phyloP scores from a whole-genome alignment of 192 early-diverging fungal species.

The Backusella tarrabulga region DNA sequence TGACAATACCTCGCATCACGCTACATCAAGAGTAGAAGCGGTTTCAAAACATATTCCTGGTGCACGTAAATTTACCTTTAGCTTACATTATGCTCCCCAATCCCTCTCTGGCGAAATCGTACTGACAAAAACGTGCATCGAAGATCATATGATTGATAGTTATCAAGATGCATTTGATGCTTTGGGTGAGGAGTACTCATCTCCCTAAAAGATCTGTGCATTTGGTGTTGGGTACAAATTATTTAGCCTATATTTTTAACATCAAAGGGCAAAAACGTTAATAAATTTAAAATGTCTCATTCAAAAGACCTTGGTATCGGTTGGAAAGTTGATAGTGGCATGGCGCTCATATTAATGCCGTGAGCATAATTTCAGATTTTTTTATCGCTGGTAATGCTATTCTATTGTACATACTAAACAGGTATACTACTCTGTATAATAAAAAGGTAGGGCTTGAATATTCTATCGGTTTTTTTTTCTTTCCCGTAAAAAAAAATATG shows the following conservation, averaged over 20 bases:
- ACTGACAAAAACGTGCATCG: constrained; percentile 23
- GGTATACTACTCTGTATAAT: too few relatives aligned
- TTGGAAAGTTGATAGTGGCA: neutral
- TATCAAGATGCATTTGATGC: constrained; percentile 23
- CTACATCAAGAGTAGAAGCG: neutral
- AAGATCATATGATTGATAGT: constrained; percentile 33
- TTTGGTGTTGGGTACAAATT: neutral
- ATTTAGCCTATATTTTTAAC: neutral
- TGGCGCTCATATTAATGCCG: too few relatives aligned
- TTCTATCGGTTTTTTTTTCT: neutral
- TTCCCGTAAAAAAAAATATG: too few relatives aligned
- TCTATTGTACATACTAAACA: too few relatives aligned
- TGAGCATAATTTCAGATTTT: neutral
- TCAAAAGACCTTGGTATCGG: neutral
- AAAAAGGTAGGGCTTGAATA: neutral
- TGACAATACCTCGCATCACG: neutral
- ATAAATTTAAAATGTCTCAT: neutral
- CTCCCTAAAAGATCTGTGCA: neutral
- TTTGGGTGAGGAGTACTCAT: neutral
- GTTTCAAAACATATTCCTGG: constrained; percentile 24
- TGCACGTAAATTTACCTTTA: constrained; percentile 5
- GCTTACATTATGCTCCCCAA: constrained; percentile 11
- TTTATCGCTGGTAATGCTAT: too few relatives aligned
- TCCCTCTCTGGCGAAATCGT: constrained; percentile 26
- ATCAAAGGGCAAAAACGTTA: neutral